Base-by-base conservation (phyloP, 768 basidiomycete species). In the Tephrocybe sp. region DNA sequence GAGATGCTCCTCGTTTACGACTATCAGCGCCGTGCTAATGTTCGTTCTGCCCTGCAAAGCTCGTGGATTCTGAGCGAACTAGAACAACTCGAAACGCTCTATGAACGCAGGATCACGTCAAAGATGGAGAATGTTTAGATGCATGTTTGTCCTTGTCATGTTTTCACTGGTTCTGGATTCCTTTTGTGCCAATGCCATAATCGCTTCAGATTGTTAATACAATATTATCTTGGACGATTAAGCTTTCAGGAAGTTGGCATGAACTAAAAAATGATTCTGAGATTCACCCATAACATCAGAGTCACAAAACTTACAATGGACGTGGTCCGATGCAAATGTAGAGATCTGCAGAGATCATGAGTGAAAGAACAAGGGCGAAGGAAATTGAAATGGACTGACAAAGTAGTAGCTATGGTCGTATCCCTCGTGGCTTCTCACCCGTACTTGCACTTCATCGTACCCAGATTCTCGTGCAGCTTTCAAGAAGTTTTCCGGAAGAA, bases 361-460 rank as follows among this genome's bases (percentile, higher is more conserved):
- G 1, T 14, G 2, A 36, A 42, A 20, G 14, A 13, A 12, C 32
- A 36, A 39, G 20, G 17, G 32, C 20, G 36, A 16, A 23, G 19
- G 13, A 10, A 13, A 26, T 5, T 3, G 34, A 6, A 34, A 42
- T 3, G 14, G 60, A 54, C 75, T 58, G 63, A 75, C 92, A 62
- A 96, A 97, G 68, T 85, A 95, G 65, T 95, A 95, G 46, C 84
- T 84, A 63, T 93, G 89, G 61, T 95, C 92, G 62, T 95, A 96
- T 22, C 84, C 91, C 44, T 85, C 84, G 39, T 94, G 90, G 53
- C 78, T 76, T 56, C 89, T 76, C 17, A 97, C 88, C 39, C 81
- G 72, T 6, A 98, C 89, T 65, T 89, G 84, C 14, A 78, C 73
- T 59, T 88, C 83, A 53, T 83, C 81, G 59, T 87, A 80, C 4